Percentiles rank a stretch among this genome's conserved stretches.
phyloP scores from a whole-genome alignment of 1,284 basidiomycete species.

The Takashimella koratensis region DNA sequence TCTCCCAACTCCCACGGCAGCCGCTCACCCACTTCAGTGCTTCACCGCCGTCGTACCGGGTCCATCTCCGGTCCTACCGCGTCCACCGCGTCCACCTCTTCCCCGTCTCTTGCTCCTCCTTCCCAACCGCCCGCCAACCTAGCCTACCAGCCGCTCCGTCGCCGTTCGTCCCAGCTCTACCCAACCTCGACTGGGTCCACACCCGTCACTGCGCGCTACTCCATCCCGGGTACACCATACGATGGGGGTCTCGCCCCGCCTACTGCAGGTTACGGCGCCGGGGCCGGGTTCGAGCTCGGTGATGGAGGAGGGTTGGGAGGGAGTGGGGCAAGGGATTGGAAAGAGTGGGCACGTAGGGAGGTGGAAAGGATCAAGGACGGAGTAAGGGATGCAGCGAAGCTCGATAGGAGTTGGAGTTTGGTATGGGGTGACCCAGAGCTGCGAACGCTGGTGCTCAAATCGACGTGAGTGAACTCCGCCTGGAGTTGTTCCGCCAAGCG shows the following conservation, averaged over 20 bases:
- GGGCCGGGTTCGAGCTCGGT: conserved; percentile 2
- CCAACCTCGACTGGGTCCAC: conserved; percentile 7
- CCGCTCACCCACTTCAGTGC: neutral
- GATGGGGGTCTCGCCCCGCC: neutral
- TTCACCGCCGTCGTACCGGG: neutral
- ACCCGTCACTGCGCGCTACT: neutral
- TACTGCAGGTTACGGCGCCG: neutral
- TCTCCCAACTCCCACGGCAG: neutral
- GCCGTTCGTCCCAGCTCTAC: conserved; percentile 22
- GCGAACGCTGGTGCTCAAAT: conserved; percentile 40
- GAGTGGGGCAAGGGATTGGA: neutral
- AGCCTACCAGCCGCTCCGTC: conserved; percentile 24
- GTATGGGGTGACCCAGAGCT: conserved; percentile 47
- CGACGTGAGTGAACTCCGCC: conserved; percentile 32
- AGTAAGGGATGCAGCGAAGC: conserved; percentile 30
- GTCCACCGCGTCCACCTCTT: neutral
- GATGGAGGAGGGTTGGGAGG: neutral
- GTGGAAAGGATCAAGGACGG: conserved; percentile 22
- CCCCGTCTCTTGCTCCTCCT: neutral
- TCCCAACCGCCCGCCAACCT: conserved; percentile 8
- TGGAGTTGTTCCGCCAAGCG: no score
- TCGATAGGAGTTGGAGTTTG: conserved; percentile 38
- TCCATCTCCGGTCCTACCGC: neutral
- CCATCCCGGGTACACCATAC: neutral
- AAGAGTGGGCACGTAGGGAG: conserved; percentile 6